A percentile compares a stretch with the other conserved stretches of the same genome.
Conservation (phyloP, 2,329 filamentous ascomycete genomes). For the Clarireedia paspali region DNA sequence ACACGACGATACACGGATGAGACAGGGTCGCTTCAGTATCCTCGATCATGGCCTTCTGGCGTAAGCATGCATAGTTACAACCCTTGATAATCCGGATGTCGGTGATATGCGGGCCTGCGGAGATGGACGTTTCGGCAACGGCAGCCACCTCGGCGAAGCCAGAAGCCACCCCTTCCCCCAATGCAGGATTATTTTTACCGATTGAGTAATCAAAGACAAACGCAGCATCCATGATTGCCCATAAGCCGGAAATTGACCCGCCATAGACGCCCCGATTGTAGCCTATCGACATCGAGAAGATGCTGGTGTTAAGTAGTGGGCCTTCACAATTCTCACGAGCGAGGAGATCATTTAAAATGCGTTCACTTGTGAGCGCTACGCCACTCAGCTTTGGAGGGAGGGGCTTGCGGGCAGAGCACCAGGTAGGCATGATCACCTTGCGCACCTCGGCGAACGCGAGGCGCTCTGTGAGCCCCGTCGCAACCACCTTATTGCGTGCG, state of each 20-base stretch:
- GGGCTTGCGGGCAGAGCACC: not conserved
- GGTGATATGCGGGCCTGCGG: not conserved
- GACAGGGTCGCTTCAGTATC: not conserved
- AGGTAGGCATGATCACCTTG: not conserved
- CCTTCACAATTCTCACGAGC: not conserved
- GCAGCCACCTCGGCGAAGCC: not conserved
- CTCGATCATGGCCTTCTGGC: not conserved
- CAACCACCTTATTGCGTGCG: not conserved
- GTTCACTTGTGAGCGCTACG: not conserved
- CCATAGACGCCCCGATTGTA: not conserved
- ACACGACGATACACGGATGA: not conserved
- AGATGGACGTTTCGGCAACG: not conserved
- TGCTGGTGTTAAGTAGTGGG: not conserved
- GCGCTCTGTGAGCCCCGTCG: not conserved
- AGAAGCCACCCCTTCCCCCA: not conserved
- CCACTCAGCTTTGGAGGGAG: not conserved
- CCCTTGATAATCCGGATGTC: not conserved
- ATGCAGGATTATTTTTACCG: not conserved
- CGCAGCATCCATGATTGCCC: not conserved
- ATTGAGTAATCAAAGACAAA: slow-evolving; percentile 1
- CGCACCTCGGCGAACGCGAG: not conserved
- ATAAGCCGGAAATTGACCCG: not conserved
- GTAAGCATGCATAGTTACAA: slow-evolving; percentile 1
- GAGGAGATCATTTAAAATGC: not conserved
- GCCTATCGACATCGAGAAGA: not conserved